phyloP scores from a whole-genome alignment of 202 grass and related monocot genomes.

The Musa balbisiana region DNA sequence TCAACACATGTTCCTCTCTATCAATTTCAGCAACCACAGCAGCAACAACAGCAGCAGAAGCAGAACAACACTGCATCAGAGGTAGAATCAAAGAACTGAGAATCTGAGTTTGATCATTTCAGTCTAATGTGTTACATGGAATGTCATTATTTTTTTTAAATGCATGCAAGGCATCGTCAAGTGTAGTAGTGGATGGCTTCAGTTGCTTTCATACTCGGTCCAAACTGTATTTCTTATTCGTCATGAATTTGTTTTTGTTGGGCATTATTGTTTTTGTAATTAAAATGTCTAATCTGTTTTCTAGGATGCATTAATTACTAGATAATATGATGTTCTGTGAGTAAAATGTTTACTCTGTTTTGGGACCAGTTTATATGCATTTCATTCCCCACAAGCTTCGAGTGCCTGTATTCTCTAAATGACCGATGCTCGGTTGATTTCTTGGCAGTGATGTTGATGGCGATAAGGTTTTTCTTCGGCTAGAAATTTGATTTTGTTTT shows the following conservation, averaged over 20 bases:
- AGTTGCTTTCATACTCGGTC: neutral
- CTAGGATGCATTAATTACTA: too few relatives aligned
- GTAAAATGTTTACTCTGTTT: too few relatives aligned
- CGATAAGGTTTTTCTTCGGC: too few relatives aligned
- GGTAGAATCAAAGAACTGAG: conserved; percentile 4
- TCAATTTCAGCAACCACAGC: conserved; percentile 5
- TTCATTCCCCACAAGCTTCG: too few relatives aligned
- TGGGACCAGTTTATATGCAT: too few relatives aligned
- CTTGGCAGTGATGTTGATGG: too few relatives aligned
- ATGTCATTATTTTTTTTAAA: neutral
- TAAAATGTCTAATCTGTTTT: neutral
- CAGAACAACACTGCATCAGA: neutral
- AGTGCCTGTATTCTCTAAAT: too few relatives aligned
- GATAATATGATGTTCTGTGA: too few relatives aligned
- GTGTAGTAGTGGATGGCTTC: neutral
- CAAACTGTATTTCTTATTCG: neutral
- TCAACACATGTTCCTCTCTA: neutral
- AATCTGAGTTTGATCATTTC: neutral
- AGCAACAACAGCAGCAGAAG: conserved; percentile 2
- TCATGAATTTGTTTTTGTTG: neutral
- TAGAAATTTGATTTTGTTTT: too few relatives aligned
- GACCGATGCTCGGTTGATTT: too few relatives aligned
- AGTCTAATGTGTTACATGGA: neutral
- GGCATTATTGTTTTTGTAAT: neutral
- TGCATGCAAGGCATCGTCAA: neutral